These are phyloP conservation scores for Rostrohypoxylon terebratum DNA, from an alignment of 495 filamentous ascomycete species.

Conservation along the genomic window DNA sequence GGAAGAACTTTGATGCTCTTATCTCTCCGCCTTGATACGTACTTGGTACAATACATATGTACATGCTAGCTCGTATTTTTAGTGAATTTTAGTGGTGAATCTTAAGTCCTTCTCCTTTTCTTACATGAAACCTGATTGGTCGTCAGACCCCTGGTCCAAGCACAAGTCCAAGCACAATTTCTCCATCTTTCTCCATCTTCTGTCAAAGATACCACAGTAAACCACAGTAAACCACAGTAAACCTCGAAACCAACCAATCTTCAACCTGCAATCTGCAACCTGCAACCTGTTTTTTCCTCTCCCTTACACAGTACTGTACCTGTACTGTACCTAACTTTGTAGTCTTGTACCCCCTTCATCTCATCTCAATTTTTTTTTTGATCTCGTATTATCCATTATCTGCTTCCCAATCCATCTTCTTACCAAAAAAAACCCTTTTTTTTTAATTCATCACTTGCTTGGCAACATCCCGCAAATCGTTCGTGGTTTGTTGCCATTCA, in stretches of 20 bases:
- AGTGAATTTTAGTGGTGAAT: slow-evolving; percentile 1
- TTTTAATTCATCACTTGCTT: slow-evolving; percentile 4
- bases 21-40: slow-evolving; percentile 23
- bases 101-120: slow-evolving; percentile 24
- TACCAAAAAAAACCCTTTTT: slow-evolving; percentile 16
- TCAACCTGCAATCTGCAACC: background rate
- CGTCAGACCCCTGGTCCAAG: background rate
- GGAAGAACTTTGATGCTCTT: slow-evolving; percentile 5
- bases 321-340: background rate
- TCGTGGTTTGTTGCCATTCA: slow-evolving; percentile 29
- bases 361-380: slow-evolving; percentile 28
- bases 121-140: slow-evolving; percentile 19
- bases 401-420: slow-evolving; percentile 24
- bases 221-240: background rate
- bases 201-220: background rate
- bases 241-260: background rate
- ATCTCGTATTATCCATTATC: slow-evolving; percentile 38
- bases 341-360: slow-evolving; percentile 26
- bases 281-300: slow-evolving; percentile 5
- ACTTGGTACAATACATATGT: slow-evolving; percentile 1
- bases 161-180: slow-evolving; percentile 30
- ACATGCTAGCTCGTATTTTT: slow-evolving; percentile 5
- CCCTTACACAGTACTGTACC: no score
- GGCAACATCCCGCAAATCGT: slow-evolving; percentile 19
- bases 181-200: slow-evolving; percentile 22